A percentile compares a stretch with the other conserved stretches of the same genome.
phyloP scores from a whole-genome alignment of 176 grass and related monocot species.

The Cenchrus fungigraminus region DNA sequence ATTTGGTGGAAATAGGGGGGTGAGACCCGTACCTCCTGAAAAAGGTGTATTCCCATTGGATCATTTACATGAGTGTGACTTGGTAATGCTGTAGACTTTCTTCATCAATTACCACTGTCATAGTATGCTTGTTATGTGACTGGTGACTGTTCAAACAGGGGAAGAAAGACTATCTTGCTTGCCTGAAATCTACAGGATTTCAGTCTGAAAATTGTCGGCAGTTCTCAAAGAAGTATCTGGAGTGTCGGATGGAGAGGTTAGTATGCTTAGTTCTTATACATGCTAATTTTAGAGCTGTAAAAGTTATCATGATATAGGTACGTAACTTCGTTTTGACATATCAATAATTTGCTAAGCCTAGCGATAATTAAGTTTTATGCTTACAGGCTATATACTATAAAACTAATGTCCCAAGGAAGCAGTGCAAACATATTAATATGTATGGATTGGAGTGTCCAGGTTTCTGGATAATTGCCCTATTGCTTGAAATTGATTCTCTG shows the following conservation, averaged over 20 bases:
- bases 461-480: background rate
- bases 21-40: slow-evolving; percentile 84
- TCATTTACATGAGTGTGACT: slow-evolving; percentile 84
- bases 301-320: background rate
- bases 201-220: slow-evolving; percentile 71
- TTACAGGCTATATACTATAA: background rate
- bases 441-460: background rate
- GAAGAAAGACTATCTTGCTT: slow-evolving; percentile 89
- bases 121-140: background rate
- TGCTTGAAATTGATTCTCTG: slow-evolving; percentile 22
- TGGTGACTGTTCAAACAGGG: slow-evolving; percentile 53
- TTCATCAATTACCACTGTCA: background rate
- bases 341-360: slow-evolving; percentile 14
- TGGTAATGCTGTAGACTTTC: slow-evolving; percentile 48
- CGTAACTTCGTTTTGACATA: background rate
- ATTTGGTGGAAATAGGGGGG: slow-evolving; percentile 89
- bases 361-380: background rate
- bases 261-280: slow-evolving; percentile 11
- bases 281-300: slow-evolving; percentile 6
- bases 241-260: slow-evolving; percentile 82
- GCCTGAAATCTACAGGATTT: slow-evolving; percentile 75
- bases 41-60: slow-evolving; percentile 95
- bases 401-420: background rate
- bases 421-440: background rate
- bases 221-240: slow-evolving; percentile 77